A percentile compares a stretch with the other conserved stretches of the same genome.
phyloP scores from a whole-genome alignment of 768 basidiomycete species.

The Chalciporus piperatus region DNA sequence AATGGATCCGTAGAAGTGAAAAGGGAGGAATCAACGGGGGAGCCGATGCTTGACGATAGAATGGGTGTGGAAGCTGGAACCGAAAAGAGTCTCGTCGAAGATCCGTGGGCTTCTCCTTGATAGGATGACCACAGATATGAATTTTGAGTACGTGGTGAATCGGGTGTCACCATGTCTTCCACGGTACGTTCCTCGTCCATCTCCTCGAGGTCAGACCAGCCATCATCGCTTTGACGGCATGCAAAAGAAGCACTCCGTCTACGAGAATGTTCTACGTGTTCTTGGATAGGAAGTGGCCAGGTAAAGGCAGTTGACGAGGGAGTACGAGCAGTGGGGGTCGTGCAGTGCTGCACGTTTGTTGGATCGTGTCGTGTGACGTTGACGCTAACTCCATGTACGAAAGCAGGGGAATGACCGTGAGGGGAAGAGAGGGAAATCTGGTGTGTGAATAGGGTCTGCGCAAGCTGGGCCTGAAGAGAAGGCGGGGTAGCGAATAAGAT shows the following conservation, averaged over 20 bases:
- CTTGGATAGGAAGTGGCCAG: conserved; percentile 28
- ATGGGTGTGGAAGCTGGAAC: conserved; percentile 17
- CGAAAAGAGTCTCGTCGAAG: conserved; percentile 22
- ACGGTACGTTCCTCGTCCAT: conserved; percentile 46
- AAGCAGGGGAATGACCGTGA: conserved; percentile 15
- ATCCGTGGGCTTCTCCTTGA: conserved; percentile 12
- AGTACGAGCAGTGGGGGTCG: conserved; percentile 38
- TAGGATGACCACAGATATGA: conserved; percentile 24
- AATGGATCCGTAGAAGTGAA: conserved; percentile 51
- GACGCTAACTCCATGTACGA: conserved; percentile 9
- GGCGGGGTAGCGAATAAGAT: conserved; percentile 11
- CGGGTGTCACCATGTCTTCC: conserved; percentile 41
- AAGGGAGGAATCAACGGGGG: conserved; percentile 31
- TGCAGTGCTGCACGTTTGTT: conserved; percentile 39
- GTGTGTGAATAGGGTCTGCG: conserved; percentile 41
- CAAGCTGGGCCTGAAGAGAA: conserved; percentile 40
- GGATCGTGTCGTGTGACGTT: conserved; percentile 30
- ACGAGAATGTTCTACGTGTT: conserved; percentile 22
- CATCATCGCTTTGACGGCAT: conserved; percentile 27
- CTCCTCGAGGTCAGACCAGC: conserved; percentile 34
- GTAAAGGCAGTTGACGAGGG: conserved; percentile 28
- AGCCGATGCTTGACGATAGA: conserved; percentile 9
- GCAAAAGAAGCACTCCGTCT: conserved; percentile 28
- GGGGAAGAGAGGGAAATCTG: conserved; percentile 22
- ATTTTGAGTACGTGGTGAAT: conserved; percentile 29